Conservation (phyloP, 345 rosid species). For the Salix dunnii region DNA sequence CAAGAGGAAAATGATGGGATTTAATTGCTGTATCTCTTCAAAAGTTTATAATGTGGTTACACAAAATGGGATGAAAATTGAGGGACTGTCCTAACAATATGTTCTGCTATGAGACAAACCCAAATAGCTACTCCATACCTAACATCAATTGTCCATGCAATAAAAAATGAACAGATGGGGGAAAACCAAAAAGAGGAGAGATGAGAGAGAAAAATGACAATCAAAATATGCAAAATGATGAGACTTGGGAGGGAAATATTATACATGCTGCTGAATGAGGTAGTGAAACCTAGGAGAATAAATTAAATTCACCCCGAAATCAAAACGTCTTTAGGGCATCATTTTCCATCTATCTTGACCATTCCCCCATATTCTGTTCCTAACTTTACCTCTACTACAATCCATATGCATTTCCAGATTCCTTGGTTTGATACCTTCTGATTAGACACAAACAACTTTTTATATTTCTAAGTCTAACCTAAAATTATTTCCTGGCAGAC, state of each 20-base stretch:
- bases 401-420: not conserved
- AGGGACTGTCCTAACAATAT: not conserved
- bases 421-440: not conserved
- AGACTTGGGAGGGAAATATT: not conserved
- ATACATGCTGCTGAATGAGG: not conserved
- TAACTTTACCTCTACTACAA: not conserved
- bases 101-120: not conserved
- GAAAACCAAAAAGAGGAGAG: not conserved
- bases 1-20: not conserved
- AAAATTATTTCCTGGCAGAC: not conserved
- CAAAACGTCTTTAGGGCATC: not conserved
- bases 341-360: conserved; percentile 2
- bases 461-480: not conserved
- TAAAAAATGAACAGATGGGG: not conserved
- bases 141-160: not conserved
- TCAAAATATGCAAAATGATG: not conserved
- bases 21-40: not conserved
- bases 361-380: conserved; percentile 6
- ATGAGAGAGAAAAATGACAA: not conserved
- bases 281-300: not conserved
- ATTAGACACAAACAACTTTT: not conserved
- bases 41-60: not conserved
- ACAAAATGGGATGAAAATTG: not conserved
- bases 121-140: not conserved
- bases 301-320: not conserved